Percentiles rank a stretch among this genome's conserved stretches.
Evolutionary conservation across 768 basidiomycete species (phyloP).

Genomic region (Hydnum rufescens): DNA sequence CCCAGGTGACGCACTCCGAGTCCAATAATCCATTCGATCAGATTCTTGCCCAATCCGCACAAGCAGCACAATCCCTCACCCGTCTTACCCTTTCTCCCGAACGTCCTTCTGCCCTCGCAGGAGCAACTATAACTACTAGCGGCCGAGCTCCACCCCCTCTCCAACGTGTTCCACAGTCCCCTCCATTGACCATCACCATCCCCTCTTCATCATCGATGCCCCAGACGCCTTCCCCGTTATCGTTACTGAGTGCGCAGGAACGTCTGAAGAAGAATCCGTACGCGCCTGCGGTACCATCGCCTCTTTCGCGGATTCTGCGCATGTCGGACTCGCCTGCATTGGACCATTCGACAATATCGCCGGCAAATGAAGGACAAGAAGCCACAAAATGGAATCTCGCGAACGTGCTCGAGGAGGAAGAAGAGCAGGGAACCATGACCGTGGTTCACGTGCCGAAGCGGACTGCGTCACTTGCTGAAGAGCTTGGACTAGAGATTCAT

Average conservation of each 20-base stretch:
- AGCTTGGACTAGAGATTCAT: neutral
- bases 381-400: neutral
- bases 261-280: conserved; percentile 10
- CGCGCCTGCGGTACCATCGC: conserved; percentile 8
- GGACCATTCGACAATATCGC: neutral
- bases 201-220: neutral
- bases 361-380: neutral
- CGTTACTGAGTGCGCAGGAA: conserved; percentile 1
- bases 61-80: conserved; percentile 2
- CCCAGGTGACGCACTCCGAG: neutral
- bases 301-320: conserved; percentile 6
- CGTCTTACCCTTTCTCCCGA: conserved; percentile 3
- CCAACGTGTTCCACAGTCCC: no score
- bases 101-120: neutral
- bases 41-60: conserved; percentile 6
- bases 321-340: neutral
- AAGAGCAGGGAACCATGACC: neutral
- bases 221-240: neutral
- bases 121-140: neutral
- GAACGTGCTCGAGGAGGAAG: neutral
- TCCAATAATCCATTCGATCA: conserved; percentile 8
- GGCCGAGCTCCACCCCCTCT: conserved; percentile 2
- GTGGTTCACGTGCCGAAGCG: neutral
- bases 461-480: neutral
- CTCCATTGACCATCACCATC: neutral